Evolutionary conservation across 176 grass and related monocot genomes (phyloP).

Genomic region (Olyra latifolia): DNA sequence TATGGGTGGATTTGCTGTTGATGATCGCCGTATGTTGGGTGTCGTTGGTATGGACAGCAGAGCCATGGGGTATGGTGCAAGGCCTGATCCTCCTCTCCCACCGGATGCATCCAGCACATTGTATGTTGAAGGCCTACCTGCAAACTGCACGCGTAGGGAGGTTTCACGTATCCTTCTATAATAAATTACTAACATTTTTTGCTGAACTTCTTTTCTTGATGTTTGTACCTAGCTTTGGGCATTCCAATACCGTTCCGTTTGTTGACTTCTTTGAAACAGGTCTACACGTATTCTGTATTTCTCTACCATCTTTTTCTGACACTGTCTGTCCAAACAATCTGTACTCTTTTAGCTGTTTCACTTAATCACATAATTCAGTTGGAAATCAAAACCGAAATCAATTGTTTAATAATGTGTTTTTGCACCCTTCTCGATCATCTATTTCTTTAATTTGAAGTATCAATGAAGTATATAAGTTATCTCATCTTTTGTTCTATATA

Average conservation of each 20-base stretch:
- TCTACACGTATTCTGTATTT: neutral
- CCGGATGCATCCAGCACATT: conserved; percentile 87
- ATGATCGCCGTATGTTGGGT: conserved; percentile 69
- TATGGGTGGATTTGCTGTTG: conserved; percentile 64
- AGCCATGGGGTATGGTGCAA: conserved; percentile 70
- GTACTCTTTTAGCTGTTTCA: neutral
- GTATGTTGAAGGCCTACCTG: conserved; percentile 92
- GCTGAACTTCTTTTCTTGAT: neutral
- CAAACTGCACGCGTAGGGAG: conserved; percentile 91
- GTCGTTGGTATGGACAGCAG: conserved; percentile 61
- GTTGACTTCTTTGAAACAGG: neutral
- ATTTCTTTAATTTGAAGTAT: neutral
- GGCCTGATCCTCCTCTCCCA: conserved; percentile 74
- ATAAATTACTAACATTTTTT: neutral
- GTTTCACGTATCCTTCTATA: conserved; percentile 95
- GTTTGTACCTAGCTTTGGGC: neutral
- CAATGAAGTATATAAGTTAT: neutral
- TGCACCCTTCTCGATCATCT: neutral
- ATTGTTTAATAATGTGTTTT: neutral
- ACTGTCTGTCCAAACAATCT: neutral
- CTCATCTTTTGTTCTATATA: neutral
- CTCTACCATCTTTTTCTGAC: neutral
- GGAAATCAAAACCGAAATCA: neutral
- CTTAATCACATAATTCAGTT: neutral
- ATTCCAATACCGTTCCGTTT: neutral